Evolutionary conservation across 2,329 filamentous ascomycete genomes (phyloP).

Genomic region (Blumeria hordei): DNA sequence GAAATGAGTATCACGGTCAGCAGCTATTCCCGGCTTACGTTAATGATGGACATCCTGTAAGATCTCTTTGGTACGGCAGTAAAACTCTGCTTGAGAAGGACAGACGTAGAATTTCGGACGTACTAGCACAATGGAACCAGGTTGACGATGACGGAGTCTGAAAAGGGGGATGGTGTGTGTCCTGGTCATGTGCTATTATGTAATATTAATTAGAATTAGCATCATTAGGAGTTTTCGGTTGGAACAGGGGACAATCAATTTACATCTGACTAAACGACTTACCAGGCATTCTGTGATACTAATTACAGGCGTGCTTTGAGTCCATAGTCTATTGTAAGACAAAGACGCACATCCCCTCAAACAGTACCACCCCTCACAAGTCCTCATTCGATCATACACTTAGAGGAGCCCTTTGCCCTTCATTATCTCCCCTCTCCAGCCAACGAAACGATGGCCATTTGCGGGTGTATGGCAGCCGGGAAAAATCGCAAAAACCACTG

Average conservation of each 20-base stretch:
- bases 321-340: not conserved
- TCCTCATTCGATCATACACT: no score
- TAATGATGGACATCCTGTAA: not conserved
- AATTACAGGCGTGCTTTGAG: not conserved
- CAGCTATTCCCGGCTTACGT: not conserved
- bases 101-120: not conserved
- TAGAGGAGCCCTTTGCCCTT: no score
- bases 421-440: no score
- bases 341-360: not conserved
- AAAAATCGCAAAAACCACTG: no score
- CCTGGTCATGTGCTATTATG: not conserved
- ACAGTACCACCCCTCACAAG: no score
- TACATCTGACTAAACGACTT: not conserved
- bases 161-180: not conserved
- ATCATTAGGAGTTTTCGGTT: not conserved
- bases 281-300: not conserved
- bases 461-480: no score
- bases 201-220: not conserved
- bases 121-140: not conserved
- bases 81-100: not conserved
- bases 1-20: not conserved
- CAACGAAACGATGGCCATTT: no score
- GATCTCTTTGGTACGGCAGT: not conserved
- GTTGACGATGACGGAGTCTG: not conserved
- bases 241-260: not conserved